Evolutionary conservation across 805 yeast genomes (phyloP).

Genomic region (Pachysolen tannophilus): DNA sequence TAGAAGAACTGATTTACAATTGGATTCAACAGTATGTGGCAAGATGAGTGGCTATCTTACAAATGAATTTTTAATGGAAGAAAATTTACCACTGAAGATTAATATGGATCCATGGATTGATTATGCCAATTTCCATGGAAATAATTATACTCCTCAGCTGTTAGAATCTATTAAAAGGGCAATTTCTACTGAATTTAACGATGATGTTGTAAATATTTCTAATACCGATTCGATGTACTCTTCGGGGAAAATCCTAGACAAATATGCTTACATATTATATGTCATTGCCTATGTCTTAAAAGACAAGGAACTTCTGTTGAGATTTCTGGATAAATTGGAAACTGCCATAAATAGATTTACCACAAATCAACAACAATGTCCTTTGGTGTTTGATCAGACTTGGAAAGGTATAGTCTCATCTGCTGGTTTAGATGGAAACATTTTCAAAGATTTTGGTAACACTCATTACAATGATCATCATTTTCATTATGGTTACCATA

Average conservation of each 20-base stretch:
- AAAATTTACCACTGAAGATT: constrained; percentile 31
- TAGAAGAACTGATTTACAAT: constrained; percentile 23
- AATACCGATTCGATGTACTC: constrained; percentile 55
- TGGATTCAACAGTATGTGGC: constrained; percentile 47
- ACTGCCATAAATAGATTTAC: constrained; percentile 64
- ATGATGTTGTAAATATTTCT: constrained; percentile 34
- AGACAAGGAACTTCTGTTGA: constrained; percentile 42
- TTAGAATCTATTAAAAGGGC: constrained; percentile 18
- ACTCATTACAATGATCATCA: constrained; percentile 81
- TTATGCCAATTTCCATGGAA: constrained; percentile 26
- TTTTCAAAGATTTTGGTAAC: constrained; percentile 53
- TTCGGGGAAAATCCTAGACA: constrained; percentile 81
- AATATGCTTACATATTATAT: constrained; percentile 80
- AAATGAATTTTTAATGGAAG: constrained; percentile 32
- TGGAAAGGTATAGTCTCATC: constrained; percentile 77
- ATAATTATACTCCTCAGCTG: constrained; percentile 15
- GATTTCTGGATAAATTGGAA: constrained; percentile 51
- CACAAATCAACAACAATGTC: constrained; percentile 58
- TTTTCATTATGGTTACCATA: constrained; percentile 78
- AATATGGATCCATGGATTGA: constrained; percentile 52
- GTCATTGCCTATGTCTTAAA: constrained; percentile 59
- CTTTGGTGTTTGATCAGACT: constrained; percentile 68
- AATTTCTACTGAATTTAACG: constrained; percentile 30
- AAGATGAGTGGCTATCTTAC: constrained; percentile 36
- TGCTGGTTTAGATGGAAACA: constrained; percentile 38